Evolutionary conservation across 495 filamentous ascomycete genomes (phyloP).

Genomic region (Penicillium angulare): DNA sequence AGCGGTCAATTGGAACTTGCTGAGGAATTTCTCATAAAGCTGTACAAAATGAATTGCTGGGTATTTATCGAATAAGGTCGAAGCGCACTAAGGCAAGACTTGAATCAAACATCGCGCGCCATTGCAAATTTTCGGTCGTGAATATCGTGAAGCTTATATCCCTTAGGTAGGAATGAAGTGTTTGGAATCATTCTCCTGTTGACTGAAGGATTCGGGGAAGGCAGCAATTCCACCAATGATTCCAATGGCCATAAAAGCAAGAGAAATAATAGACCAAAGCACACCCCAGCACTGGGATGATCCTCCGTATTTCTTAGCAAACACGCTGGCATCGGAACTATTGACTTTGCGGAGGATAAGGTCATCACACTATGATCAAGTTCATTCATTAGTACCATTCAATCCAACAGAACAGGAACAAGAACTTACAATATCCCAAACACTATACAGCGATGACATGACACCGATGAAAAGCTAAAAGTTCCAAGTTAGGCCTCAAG

Average conservation of each 20-base stretch:
- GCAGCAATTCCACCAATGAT: conserved; percentile 75
- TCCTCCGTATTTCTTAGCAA: conserved; percentile 73
- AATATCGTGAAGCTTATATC: background rate
- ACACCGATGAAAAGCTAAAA: conserved; percentile 70
- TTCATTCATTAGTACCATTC: background rate
- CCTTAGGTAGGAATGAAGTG: conserved; percentile 57
- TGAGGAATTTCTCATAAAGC: too few species aligned
- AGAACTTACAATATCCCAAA: conserved; percentile 75
- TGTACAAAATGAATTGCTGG: too few species aligned
- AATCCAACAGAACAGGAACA: background rate
- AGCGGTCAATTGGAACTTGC: too few species aligned
- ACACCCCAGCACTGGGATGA: conserved; percentile 81
- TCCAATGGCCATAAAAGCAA: conserved; percentile 65
- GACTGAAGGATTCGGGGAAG: conserved; percentile 62
- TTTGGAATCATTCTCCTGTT: conserved; percentile 69
- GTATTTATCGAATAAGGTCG: too few species aligned
- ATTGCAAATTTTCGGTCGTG: background rate
- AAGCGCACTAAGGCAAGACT: too few species aligned
- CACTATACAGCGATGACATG: conserved; percentile 74
- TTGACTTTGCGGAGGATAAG: conserved; percentile 83
- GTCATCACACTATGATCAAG: conserved; percentile 67
- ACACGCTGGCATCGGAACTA: conserved; percentile 76
- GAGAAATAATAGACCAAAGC: conserved; percentile 70
- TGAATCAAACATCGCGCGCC: too few species aligned
- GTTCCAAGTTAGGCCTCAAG: background rate